phyloP scores from a whole-genome alignment of 768 basidiomycete genomes.

The Lyophyllum decastes region DNA sequence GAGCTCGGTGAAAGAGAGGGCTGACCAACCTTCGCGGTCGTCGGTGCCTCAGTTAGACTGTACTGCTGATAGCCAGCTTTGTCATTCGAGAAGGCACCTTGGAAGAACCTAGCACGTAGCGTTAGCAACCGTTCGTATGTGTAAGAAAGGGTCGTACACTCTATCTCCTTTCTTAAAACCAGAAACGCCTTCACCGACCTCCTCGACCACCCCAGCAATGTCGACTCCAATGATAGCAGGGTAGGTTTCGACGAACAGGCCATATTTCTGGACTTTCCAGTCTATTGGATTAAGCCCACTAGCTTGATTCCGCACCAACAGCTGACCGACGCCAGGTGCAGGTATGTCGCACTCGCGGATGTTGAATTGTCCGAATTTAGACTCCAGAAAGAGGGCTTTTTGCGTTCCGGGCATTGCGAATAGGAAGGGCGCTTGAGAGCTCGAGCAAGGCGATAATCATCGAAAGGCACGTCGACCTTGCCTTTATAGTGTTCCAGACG shows the following conservation, averaged over 20 bases:
- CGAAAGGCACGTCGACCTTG: no score
- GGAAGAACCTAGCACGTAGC: constrained; percentile 6
- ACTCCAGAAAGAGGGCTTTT: constrained; percentile 23
- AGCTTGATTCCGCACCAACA: constrained; percentile 42
- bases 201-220: constrained; percentile 50
- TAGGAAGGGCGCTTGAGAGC: no score
- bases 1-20: constrained; percentile 29
- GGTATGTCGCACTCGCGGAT: constrained; percentile 11
- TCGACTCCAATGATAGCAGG: constrained; percentile 52
- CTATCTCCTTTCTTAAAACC: constrained; percentile 52
- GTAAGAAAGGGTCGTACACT: constrained; percentile 37
- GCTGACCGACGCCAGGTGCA: constrained; percentile 36
- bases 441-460: no score
- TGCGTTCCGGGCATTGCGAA: no score
- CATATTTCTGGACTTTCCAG: constrained; percentile 48
- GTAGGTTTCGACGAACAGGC: constrained; percentile 38
- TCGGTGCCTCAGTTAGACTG: constrained; percentile 18
- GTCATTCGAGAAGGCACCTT: constrained; percentile 4
- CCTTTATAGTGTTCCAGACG: no score
- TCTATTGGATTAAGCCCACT: constrained; percentile 51
- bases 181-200: constrained; percentile 52
- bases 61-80: constrained; percentile 28
- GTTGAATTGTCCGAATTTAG: constrained; percentile 20
- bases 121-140: neutral
- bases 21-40: constrained; percentile 16